Evolutionary conservation across 2,329 filamentous ascomycete genomes (phyloP).

Genomic region (Exophiala lecanii-corni): DNA sequence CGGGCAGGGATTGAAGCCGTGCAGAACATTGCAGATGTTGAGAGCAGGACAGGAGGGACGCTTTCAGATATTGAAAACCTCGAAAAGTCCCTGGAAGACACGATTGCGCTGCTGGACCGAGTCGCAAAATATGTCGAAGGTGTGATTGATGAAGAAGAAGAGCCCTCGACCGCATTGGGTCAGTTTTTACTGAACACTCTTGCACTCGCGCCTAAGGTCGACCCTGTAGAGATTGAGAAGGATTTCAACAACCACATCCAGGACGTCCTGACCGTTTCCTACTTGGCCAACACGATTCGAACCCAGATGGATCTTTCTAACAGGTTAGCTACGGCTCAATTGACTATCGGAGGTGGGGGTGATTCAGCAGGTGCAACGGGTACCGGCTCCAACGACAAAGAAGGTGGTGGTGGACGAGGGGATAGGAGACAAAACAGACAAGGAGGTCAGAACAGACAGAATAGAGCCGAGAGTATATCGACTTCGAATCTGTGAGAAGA

Average conservation of each 20-base stretch:
- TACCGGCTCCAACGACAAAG: slow-evolving; percentile 29
- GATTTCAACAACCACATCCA: slow-evolving; percentile 99
- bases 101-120: slow-evolving; percentile 82
- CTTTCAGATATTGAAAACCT: slow-evolving; percentile 86
- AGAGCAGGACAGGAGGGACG: slow-evolving; percentile 67
- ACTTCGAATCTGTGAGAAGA: slow-evolving; percentile 21
- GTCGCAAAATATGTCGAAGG: slow-evolving; percentile 89
- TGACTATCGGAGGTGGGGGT: slow-evolving; percentile 54
- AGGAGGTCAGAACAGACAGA: slow-evolving; percentile 25
- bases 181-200: slow-evolving; percentile 95
- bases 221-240: slow-evolving; percentile 81
- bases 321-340: slow-evolving; percentile 75
- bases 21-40: slow-evolving; percentile 71
- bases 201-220: slow-evolving; percentile 90
- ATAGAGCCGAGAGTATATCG: slow-evolving; percentile 26
- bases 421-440: slow-evolving; percentile 28
- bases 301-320: slow-evolving; percentile 98
- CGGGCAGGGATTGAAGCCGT: slow-evolving; percentile 78
- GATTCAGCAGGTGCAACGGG: slow-evolving; percentile 35
- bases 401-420: slow-evolving; percentile 38
- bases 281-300: slow-evolving; percentile 96
- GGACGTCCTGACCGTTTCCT: slow-evolving; percentile 96
- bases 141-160: slow-evolving; percentile 88
- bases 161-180: slow-evolving; percentile 85
- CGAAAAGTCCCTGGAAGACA: slow-evolving; percentile 79